Base-by-base conservation (phyloP, 257 asterid genomes). In the Primulina eburnea region DNA sequence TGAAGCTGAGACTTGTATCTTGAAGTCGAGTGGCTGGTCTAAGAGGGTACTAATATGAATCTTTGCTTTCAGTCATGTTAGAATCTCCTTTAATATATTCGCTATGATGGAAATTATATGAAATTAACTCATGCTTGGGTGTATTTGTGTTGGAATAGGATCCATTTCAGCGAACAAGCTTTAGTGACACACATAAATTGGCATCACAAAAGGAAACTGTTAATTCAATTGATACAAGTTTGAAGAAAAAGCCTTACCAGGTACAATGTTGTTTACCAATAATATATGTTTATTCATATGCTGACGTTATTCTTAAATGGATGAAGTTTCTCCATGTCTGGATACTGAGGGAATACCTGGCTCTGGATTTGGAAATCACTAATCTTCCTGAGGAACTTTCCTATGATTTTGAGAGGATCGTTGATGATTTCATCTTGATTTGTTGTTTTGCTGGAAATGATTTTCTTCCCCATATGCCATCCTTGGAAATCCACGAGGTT, bases 361-460 rank as follows among this genome's bases (percentile, higher is more conserved):
- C 80, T 29, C 69, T 80, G 65, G 93, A 89, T 68, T 14, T 89
- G 79, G 57, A 72, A 34, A 68, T 85, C 56, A 26, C 40, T 2
- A 29, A 65, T 11, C 82, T 76, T 57, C 75, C 81, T 2, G 79
- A 84, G 38, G 75, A 81, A 8, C 62, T 67, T n/a, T 77, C 50
- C 58, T 32, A n/a, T 21, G 90, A 84, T 64, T 34, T 76, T 16
- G 95, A 89, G 63, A 76, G 91, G 21, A 38, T 76, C 0, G 57
- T 89, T 0, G 93, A 89, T 59, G 93, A 89, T 65, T 87, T 87
- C 71, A 64, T 89, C 60, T 89, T 87, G 38, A 76, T 89, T 1
- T 89, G 89, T 77, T 87, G 83, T 81, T 85, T 87, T 38, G 74
- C 80, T 0, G 96, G 96, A n/a, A 89, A 89, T 43, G 96, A 89